Conservation (phyloP, 768 basidiomycete species). For the Boletus edulis region DNA sequence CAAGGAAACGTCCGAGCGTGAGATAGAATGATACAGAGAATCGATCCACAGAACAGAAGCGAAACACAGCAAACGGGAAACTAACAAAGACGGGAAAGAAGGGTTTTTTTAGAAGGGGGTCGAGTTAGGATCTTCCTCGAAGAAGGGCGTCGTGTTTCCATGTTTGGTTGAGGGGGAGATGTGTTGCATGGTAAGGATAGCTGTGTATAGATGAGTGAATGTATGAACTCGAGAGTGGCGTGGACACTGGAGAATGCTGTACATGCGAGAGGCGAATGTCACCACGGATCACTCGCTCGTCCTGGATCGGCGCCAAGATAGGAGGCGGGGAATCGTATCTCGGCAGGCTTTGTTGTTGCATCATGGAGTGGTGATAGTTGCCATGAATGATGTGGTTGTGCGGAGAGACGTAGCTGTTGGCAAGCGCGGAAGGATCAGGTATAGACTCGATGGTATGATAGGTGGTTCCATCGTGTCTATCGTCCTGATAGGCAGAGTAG, state of each 20-base stretch:
- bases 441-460: conserved; percentile 37
- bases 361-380: conserved; percentile 20
- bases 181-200: conserved; percentile 41
- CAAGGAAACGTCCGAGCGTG: conserved; percentile 4
- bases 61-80: conserved; percentile 4
- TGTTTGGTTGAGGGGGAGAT: conserved; percentile 36
- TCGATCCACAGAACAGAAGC: conserved; percentile 18
- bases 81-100: not conserved
- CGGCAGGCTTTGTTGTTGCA: conserved; percentile 20
- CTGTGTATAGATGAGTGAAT: conserved; percentile 40
- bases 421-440: conserved; percentile 27
- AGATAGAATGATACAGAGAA: conserved; percentile 21
- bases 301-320: conserved; percentile 54
- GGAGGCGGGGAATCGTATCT: conserved; percentile 56
- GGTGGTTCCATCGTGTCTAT: conserved; percentile 37
- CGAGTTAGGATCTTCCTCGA: conserved; percentile 31
- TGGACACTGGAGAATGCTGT: conserved; percentile 31
- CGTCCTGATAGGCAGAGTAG: conserved; percentile 48
- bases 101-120: not conserved
- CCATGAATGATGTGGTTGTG: conserved; percentile 27
- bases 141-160: conserved; percentile 49
- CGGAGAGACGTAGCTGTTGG: conserved; percentile 34
- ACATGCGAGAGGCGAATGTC: conserved; percentile 29
- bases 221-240: conserved; percentile 36
- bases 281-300: conserved; percentile 32